Conservation (phyloP, 2,329 filamentous ascomycete species). For the Monosporascus sp. region DNA sequence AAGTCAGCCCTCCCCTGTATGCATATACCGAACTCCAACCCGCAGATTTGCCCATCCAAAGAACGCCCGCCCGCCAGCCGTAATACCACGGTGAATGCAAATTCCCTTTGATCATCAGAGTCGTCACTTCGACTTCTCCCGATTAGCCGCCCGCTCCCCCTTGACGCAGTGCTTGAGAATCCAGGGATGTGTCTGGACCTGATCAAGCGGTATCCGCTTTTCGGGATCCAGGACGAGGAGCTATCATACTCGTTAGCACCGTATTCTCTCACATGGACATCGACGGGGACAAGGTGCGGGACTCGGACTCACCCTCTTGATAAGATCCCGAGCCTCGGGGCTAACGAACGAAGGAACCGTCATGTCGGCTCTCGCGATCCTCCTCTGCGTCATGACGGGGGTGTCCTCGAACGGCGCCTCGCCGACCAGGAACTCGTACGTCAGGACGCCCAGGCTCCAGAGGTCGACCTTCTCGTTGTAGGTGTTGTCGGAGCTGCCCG, state of each 20-base stretch:
- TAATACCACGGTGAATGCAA: too few species aligned
- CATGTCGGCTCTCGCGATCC: slow-evolving; percentile 89
- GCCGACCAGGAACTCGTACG: slow-evolving; percentile 92
- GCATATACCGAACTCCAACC: slow-evolving; percentile 14
- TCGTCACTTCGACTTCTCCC: slow-evolving; percentile 36
- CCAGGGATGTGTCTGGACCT: slow-evolving; percentile 89
- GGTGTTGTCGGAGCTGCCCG: slow-evolving; percentile 73
- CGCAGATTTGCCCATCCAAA: slow-evolving; percentile 4
- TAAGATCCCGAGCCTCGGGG: slow-evolving; percentile 82
- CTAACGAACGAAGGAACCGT: slow-evolving; percentile 86
- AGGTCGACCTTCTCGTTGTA: slow-evolving; percentile 95
- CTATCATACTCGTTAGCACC: slow-evolving; percentile 34
- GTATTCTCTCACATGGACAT: too few species aligned
- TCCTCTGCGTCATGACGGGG: slow-evolving; percentile 85
- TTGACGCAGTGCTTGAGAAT: slow-evolving; percentile 89
- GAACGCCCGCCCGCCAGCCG: not conserved
- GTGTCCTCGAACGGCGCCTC: slow-evolving; percentile 97
- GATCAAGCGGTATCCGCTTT: slow-evolving; percentile 84
- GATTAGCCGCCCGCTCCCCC: slow-evolving; percentile 47
- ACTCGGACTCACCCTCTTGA: slow-evolving; percentile 65
- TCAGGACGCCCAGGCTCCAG: slow-evolving; percentile 92
- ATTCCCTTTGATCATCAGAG: too few species aligned
- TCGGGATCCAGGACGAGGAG: slow-evolving; percentile 88
- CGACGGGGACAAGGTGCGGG: not conserved
- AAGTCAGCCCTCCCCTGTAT: slow-evolving; percentile 18